Evolutionary conservation across 2,329 filamentous ascomycete genomes (phyloP), one percentile per base, ranked within the genome.

Genomic region (Fusarium heterosporum): DNA sequence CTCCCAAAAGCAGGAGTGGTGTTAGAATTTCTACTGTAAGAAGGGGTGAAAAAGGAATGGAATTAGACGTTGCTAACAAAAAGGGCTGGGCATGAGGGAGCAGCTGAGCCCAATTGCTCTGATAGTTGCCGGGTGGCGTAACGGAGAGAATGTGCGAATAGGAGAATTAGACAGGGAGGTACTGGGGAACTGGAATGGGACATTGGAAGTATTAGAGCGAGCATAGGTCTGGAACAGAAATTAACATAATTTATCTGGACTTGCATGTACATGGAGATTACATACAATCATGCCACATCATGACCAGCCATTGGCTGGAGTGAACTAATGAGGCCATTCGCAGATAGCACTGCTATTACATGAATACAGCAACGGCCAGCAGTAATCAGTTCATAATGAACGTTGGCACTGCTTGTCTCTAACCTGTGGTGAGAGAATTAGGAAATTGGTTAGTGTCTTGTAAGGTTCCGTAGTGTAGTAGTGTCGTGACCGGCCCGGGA

Each of bases 201-300:
- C 48, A 66, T 62, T 49, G 42, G 64, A 59, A 60, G 61, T 64
- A 64, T 61, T 72, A 69, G 69, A 72, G 67, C 57, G 61, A 69
- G 62, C 60, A 72, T 59, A 65, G 67, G 59, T 62, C 36, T 51
- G 40, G 52, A 40, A 36, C n/a, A 59, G 22, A 39, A 54, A 49
- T 58, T 51, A 28, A 51, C 38, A 66, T 40, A n/a, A 28, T 52
- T 55, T 39, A 34, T 29, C 45, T 53, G 46, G 29, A 28, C 17
- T 19, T 34, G 25, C 25, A 25, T 29, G 14, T 19, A 36, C 30
- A 61, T 17, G 29, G 22, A 22, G 22, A 22, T 22, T 22, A 22
- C 22, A 38, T 64, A 30, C 40, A 19, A 51, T 58, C 53, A 60
- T 42, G 43, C 45, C 40, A 57, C 26, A 25, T 36, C 34, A 13